A percentile compares a stretch with the other conserved stretches of the same genome.
Evolutionary conservation across 75 land plant species (phyloP).

Genomic region (Pseudotsuga menziesii): DNA sequence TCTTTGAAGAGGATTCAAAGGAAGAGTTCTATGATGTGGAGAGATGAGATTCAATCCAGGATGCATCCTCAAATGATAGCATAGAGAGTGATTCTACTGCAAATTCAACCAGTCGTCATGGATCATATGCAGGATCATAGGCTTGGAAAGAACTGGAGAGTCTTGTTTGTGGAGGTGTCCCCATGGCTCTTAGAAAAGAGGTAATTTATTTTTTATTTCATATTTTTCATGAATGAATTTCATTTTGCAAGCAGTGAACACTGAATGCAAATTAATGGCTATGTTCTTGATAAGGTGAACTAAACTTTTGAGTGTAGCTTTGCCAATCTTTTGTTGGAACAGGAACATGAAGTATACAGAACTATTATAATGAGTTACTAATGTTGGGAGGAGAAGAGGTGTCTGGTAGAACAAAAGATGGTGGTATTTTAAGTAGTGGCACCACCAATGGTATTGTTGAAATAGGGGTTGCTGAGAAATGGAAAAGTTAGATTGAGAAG

Average conservation of each 20-base stretch:
- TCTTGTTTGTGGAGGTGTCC: constrained; percentile 91
- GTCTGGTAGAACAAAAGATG: constrained; percentile 23
- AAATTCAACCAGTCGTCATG: constrained; percentile 9
- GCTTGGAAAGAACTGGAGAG: constrained; percentile 75
- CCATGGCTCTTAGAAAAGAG: constrained; percentile 97
- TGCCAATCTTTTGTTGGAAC: constrained; percentile 99
- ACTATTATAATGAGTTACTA: constrained; percentile 71
- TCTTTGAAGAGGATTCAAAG: constrained; percentile 75
- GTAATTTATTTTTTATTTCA: constrained; percentile 19
- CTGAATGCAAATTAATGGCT: background rate
- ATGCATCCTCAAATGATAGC: constrained; percentile 31
- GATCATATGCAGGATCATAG: constrained; percentile 24
- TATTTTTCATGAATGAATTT: background rate
- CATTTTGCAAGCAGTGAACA: background rate
- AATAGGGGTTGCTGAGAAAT: constrained; percentile 59
- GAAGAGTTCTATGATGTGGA: constrained; percentile 94
- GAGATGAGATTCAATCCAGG: constrained; percentile 37
- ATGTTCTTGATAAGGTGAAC: background rate
- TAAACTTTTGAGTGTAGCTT: constrained; percentile 41
- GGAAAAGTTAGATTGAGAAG: constrained; percentile 98
- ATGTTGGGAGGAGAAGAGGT: constrained; percentile 25
- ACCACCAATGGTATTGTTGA: constrained; percentile 4
- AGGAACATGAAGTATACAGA: constrained; percentile 58
- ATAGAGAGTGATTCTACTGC: constrained; percentile 10
- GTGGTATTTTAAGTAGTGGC: constrained; percentile 3